Conservation (phyloP, 371 early-diverging fungal genomes). For the Mortierella sp. region DNA sequence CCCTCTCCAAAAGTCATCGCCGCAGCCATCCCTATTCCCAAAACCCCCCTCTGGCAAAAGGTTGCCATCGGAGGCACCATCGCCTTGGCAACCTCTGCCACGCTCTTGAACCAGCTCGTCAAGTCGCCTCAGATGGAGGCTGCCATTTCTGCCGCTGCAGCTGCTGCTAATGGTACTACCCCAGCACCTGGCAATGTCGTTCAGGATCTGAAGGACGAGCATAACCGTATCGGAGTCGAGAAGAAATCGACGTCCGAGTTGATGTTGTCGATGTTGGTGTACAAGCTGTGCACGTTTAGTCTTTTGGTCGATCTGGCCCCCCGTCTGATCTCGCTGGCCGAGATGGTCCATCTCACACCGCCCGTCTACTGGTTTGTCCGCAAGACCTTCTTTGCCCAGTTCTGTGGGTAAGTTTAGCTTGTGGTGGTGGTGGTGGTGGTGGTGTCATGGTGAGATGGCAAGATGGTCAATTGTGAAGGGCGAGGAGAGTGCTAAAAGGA, state of each 20-base stretch:
- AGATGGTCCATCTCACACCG: constrained; percentile 68
- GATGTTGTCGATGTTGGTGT: constrained; percentile 80
- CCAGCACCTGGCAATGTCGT: constrained; percentile 11
- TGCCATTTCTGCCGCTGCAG: not conserved
- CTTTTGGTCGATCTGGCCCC: constrained; percentile 80
- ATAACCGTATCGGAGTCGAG: constrained; percentile 64
- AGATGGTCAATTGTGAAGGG: not conserved
- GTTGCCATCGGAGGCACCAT: constrained; percentile 49
- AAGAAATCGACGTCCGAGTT: constrained; percentile 74
- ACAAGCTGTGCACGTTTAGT: constrained; percentile 77
- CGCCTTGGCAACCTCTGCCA: constrained; percentile 50
- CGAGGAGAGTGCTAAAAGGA: not conserved
- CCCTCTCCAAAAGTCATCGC: constrained; percentile 4
- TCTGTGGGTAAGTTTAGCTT: constrained; percentile 78
- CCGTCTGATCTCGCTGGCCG: constrained; percentile 69
- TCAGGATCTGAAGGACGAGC: constrained; percentile 41
- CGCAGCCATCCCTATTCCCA: constrained; percentile 16
- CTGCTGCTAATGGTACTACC: not conserved
- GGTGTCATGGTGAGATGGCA: not conserved
- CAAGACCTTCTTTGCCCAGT: constrained; percentile 90
- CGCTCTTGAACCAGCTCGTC: constrained; percentile 40
- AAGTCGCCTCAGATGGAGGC: constrained; percentile 51
- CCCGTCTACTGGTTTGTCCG: constrained; percentile 80
- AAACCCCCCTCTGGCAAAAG: constrained; percentile 49
- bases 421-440: not conserved